Base-by-base conservation (phyloP, 495 filamentous ascomycete species). In the Hypoxylon perforatum region DNA sequence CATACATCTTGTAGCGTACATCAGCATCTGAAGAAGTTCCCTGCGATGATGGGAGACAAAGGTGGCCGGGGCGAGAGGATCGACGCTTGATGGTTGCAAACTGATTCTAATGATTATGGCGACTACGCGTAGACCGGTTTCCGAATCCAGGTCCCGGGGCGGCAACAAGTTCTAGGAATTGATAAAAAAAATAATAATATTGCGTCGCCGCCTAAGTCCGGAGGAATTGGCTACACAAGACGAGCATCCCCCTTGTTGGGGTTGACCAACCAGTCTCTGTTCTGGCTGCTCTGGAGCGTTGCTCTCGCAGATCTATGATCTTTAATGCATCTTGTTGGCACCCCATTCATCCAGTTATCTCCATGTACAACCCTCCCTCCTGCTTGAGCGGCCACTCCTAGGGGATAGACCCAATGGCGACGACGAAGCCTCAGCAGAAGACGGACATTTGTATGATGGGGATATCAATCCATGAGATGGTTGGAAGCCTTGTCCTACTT, bases 201-300 rank as follows among this genome's bases (percentile, higher is more conserved):
- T 63, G 60, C 56, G 65, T 57, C 56, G 59, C 59, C 54, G 55
- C 52, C 57, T 49, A 62, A 62, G 64, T 67, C 64, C 64, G 64
- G 58, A 39, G 28, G 25, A 42, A 22, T 59, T n/a, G 44, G 55
- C 39, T 59, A 63, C 22, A 56, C 55, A 63, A 59, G 44, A 30
- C 51, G 38, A 18, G 57, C 51, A 47, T 50, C 38, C 23, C 38
- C 57, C 57, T 52, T 19, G 53, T 57, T 39, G 14, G 18, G 11
- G 6, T 21, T 25, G n/a, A 11, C 54, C 54, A 58, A 58, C 54
- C 54, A 65, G 19, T 18, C 46, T n/a, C n/a, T n/a, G n/a, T n/a
- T n/a, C n/a, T n/a, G n/a, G n/a, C n/a, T n/a, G n/a, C n/a, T n/a
- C 12, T 28, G 25, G 7, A 28, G 25, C 3, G 21, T 30, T 47